Base-by-base conservation (phyloP, 768 basidiomycete genomes). In the Auriscalpium vulgare region DNA sequence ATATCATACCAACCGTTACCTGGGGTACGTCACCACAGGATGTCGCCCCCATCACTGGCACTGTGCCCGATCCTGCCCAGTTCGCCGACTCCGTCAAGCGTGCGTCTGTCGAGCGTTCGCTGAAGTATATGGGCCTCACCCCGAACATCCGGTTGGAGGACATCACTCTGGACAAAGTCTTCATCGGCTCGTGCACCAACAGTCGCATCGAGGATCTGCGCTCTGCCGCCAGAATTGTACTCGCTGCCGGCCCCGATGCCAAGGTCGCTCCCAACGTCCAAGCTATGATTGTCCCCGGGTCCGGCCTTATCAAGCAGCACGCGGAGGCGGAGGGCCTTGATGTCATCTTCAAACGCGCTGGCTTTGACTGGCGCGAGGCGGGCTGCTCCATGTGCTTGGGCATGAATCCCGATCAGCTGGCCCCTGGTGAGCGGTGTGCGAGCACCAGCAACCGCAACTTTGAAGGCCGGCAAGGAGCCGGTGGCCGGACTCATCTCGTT, bases 381-480 rank as follows among this genome's bases (percentile, higher is more conserved):
- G 83, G 83, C 37, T 85, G 83, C 69, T 85, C 83, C 29, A 85
- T 85, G 83, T 85, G 83, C 69, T 69, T 85, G 50, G 83, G 83
- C 45, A 85, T 85, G 83, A 85, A 85, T 73, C 81, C 82, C 23
- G 83, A 85, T 67, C 80, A 83, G 69, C 77, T 85, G 56, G 67
- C 72, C 44, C 82, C 82, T 0, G 78, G 78, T 16, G 69, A 74
- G 62, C 77, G 83, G 54, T 84, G 83, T 64, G 83, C 83, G 5
- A 78, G 76, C 56, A 84, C 83, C 43, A 81, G 79, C 60, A 84
- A 84, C 73, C 74, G 83, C 59, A 84, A 85, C 73, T 83, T 85
- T 59, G 82, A 84, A 68, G 82, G 82, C 37, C 76, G 82, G 71
- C 67, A 83, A 76, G 71, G 83, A 53, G 76, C 82, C 2, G 81